Percentiles rank a stretch among this genome's conserved stretches.
These are phyloP conservation scores for Chlorociboria aeruginascens DNA, from an alignment of 495 filamentous ascomycete species.

Conservation along the genomic window DNA sequence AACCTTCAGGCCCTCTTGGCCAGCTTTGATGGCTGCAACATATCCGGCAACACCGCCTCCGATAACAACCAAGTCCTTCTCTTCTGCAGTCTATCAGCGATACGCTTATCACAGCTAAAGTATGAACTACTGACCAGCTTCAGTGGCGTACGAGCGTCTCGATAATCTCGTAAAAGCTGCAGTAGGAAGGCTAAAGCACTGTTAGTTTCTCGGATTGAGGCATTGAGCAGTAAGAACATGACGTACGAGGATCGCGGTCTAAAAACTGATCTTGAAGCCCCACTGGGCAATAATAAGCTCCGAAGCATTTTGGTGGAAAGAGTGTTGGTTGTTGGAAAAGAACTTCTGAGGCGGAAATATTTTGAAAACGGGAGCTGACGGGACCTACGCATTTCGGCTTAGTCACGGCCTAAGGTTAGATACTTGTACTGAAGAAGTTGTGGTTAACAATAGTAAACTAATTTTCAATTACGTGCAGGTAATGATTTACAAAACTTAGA, in stretches of 20 bases:
- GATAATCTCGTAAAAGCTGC: constrained; percentile 43
- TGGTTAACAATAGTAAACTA: no score
- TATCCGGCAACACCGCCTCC: constrained; percentile 98
- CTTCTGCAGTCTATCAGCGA: constrained; percentile 40
- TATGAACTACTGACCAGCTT: constrained; percentile 49
- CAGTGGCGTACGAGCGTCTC: constrained; percentile 65
- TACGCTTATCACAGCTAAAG: neutral
- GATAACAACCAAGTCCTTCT: constrained; percentile 87
- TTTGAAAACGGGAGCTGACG: no score
- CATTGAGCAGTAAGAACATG: constrained; percentile 12
- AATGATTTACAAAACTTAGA: no score
- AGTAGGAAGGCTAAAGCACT: constrained; percentile 35
- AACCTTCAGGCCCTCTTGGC: constrained; percentile 94
- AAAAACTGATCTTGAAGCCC: constrained; percentile 53
- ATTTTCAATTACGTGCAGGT: no score
- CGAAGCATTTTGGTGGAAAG: constrained; percentile 47
- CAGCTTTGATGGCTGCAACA: constrained; percentile 98
- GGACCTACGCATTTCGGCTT: no score
- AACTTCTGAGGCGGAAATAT: no score
- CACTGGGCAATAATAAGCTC: constrained; percentile 53
- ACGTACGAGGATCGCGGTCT: constrained; percentile 38
- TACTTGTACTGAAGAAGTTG: no score
- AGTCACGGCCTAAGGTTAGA: no score
- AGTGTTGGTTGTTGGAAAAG: no score
- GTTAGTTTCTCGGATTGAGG: constrained; percentile 20